Conservation (phyloP, 2,329 filamentous ascomycete species). For the Diaporthe sp. region DNA sequence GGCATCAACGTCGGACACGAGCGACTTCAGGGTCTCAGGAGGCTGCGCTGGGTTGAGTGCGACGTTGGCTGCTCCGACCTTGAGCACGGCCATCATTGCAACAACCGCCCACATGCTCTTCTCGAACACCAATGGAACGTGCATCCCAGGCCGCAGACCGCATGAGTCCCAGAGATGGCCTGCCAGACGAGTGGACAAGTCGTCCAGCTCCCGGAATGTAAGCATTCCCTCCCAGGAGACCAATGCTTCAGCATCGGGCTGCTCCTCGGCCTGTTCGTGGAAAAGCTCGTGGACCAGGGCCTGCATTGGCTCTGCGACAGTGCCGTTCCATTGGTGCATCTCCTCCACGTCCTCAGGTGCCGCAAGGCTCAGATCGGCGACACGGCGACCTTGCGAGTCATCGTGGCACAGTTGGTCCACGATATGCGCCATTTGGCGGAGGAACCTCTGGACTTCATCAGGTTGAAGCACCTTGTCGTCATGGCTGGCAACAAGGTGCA, state of each 20-base stretch:
- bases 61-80: constrained; percentile 10
- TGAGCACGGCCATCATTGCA: constrained; percentile 33
- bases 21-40: not conserved
- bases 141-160: constrained; percentile 13
- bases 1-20: not conserved
- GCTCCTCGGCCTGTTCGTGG: not conserved
- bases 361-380: constrained; percentile 21
- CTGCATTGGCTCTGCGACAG: not conserved
- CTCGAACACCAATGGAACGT: constrained; percentile 34
- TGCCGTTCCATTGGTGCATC: constrained; percentile 1
- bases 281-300: not conserved
- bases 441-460: constrained; percentile 30
- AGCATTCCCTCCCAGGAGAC: constrained; percentile 9
- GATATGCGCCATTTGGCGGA: constrained; percentile 30
- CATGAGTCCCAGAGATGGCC: constrained; percentile 1
- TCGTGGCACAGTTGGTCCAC: constrained; percentile 7
- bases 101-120: constrained; percentile 38
- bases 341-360: constrained; percentile 1
- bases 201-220: constrained; percentile 14
- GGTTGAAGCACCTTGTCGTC: constrained; percentile 19
- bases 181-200: not conserved
- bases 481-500: constrained; percentile 24
- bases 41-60: not conserved
- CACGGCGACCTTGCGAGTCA: not conserved
- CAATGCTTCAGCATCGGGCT: not conserved